These are phyloP conservation scores for Globomyces sp. DNA, from an alignment of 371 early-diverging fungal genomes.

Conservation along the genomic window DNA sequence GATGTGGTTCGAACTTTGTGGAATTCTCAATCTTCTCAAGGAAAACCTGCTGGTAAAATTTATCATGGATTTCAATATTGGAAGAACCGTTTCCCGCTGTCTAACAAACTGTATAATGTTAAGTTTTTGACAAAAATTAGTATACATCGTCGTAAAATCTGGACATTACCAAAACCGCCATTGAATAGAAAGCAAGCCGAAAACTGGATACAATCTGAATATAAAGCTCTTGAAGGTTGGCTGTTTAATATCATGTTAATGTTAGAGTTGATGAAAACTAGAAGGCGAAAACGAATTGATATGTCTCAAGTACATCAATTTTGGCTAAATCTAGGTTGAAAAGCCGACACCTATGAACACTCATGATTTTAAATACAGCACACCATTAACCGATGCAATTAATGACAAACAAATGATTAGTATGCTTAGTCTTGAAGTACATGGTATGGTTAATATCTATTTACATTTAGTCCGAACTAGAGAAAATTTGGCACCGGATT, in stretches of 20 bases:
- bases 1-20: not conserved
- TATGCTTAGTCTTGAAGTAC: conserved; percentile 42
- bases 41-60: no score
- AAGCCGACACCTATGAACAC: not conserved
- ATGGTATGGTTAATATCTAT: conserved; percentile 18
- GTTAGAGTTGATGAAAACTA: no score
- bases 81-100: not conserved
- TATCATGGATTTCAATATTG: not conserved
- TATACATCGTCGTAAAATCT: not conserved
- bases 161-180: not conserved
- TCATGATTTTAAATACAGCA: not conserved
- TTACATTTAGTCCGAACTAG: conserved; percentile 25
- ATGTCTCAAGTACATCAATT: no score
- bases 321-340: no score
- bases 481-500: conserved; percentile 58
- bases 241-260: no score
- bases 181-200: not conserved
- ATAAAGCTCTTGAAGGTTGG: no score
- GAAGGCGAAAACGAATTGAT: no score
- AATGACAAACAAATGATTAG: conserved; percentile 39
- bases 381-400: not conserved
- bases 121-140: not conserved
- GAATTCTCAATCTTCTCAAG: no score
- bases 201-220: not conserved
- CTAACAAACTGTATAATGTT: not conserved